Percentiles rank a stretch among this genome's conserved stretches.
Conservation (phyloP, 169 alveolate species). For the Blepharisma undulans region DNA sequence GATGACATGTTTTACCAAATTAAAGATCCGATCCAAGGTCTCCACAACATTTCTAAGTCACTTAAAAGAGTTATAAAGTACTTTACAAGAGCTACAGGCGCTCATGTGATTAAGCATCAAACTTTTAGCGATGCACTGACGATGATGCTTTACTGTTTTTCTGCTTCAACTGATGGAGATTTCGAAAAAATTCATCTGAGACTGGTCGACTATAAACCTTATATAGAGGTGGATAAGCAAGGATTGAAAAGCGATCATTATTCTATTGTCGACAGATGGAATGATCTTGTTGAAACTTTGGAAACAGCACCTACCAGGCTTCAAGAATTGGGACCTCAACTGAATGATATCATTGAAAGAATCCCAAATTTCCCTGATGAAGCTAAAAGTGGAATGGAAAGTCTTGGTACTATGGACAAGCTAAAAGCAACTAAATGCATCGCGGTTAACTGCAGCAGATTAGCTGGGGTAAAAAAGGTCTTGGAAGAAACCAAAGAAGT, state of each 20-base stretch:
- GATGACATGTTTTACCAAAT: neutral
- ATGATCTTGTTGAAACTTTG: neutral
- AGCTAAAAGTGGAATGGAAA: neutral
- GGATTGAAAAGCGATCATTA: neutral
- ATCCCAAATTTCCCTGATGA: neutral
- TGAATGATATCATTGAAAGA: neutral
- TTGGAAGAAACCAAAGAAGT: slow-evolving; percentile 12
- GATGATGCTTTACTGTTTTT: neutral
- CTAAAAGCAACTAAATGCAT: neutral
- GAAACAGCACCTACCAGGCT: neutral
- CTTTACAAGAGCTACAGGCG: neutral
- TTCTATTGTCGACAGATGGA: neutral
- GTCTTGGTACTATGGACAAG: neutral
- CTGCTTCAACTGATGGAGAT: slow-evolving; percentile 26
- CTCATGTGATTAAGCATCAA: neutral
- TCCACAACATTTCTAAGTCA: neutral
- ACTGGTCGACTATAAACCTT: neutral
- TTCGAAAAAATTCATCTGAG: slow-evolving; percentile 26
- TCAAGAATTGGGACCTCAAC: neutral
- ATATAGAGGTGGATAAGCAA: neutral
- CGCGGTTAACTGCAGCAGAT: neutral
- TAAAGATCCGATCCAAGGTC: neutral
- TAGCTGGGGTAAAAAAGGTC: neutral
- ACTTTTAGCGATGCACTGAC: neutral
- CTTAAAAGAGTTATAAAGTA: neutral